Evolutionary conservation across 2,329 filamentous ascomycete species (phyloP).

Genomic region (Neofusicoccum cordaticola): DNA sequence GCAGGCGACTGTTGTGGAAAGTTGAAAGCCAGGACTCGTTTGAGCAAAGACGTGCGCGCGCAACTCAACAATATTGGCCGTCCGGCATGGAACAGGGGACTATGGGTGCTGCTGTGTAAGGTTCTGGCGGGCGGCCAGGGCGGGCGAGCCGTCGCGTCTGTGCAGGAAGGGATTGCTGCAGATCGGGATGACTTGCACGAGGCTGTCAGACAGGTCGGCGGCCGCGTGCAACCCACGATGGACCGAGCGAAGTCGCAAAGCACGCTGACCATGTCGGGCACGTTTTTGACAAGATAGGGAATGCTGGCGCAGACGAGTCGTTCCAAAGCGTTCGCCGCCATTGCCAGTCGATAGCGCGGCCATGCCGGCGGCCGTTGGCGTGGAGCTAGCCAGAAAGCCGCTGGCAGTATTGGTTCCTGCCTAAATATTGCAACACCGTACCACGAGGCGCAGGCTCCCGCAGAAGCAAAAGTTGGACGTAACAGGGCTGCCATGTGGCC

Average conservation of each 20-base stretch:
- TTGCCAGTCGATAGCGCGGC: slow-evolving; percentile 1
- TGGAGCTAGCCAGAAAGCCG: neutral
- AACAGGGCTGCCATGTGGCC: slow-evolving; percentile 14
- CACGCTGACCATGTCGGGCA: neutral
- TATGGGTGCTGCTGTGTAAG: neutral
- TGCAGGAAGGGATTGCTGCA: slow-evolving; percentile 14
- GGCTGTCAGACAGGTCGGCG: neutral
- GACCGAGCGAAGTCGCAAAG: neutral
- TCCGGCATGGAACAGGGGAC: slow-evolving; percentile 1
- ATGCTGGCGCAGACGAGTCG: slow-evolving; percentile 10
- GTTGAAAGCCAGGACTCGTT: slow-evolving; percentile 11
- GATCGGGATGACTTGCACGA: slow-evolving; percentile 18
- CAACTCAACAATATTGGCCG: slow-evolving; percentile 10
- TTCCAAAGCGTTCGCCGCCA: neutral
- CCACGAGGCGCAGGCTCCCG: slow-evolving; percentile 11
- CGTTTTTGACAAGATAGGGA: slow-evolving; percentile 11
- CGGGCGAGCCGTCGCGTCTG: slow-evolving; percentile 10
- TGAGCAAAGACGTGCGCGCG: slow-evolving; percentile 8
- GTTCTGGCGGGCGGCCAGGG: neutral
- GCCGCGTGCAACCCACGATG: neutral
- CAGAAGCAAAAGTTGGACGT: slow-evolving; percentile 1
- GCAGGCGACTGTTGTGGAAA: slow-evolving; percentile 6
- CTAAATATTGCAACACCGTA: slow-evolving; percentile 6
- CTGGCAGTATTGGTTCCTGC: neutral
- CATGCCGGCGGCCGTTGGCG: slow-evolving; percentile 5